A percentile compares a stretch with the other conserved stretches of the same genome.
Conservation (phyloP, 1,284 basidiomycete genomes). For the Anthracocystis setariae region DNA sequence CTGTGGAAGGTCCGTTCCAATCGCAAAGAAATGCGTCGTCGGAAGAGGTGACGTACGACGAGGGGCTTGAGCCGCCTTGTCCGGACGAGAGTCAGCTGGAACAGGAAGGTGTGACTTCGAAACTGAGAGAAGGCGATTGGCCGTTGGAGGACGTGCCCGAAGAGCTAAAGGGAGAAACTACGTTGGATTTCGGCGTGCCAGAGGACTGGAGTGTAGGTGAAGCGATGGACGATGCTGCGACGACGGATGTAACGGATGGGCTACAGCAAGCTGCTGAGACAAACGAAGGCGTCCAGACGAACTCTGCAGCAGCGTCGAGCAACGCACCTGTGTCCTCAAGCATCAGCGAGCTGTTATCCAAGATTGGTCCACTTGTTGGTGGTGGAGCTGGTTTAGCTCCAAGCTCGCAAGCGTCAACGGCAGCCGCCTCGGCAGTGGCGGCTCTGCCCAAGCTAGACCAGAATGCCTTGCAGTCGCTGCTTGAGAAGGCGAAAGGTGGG, state of each 20-base stretch:
- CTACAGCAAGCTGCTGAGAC: not conserved
- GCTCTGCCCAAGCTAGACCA: slow-evolving; percentile 22
- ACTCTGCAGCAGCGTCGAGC: not conserved
- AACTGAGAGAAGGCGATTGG: not conserved
- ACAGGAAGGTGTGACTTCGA: slow-evolving; percentile 14
- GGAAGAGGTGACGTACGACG: slow-evolving; percentile 6
- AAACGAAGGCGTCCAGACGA: not conserved
- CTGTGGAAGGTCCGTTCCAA: slow-evolving; percentile 44
- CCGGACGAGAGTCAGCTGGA: slow-evolving; percentile 28
- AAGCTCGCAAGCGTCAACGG: not conserved
- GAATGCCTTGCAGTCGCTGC: slow-evolving; percentile 24
- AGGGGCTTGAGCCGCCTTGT: slow-evolving; percentile 10
- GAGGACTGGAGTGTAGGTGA: not conserved
- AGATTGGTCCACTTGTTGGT: slow-evolving; percentile 8
- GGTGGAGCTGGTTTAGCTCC: not conserved
- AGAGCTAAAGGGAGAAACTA: slow-evolving; percentile 5
- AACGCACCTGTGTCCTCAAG: not conserved
- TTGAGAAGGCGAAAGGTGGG: slow-evolving; percentile 19
- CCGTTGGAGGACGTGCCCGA: slow-evolving; percentile 12
- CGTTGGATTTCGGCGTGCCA: slow-evolving; percentile 19
- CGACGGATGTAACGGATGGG: not conserved
- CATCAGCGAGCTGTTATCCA: slow-evolving; percentile 25
- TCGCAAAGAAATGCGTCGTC: slow-evolving; percentile 16
- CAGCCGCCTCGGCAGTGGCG: slow-evolving; percentile 1
- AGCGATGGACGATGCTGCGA: slow-evolving; percentile 1